Evolutionary conservation across 768 basidiomycete species (phyloP), one percentile per base, ranked within the genome.

Genomic region (Pleurotus tuoliensis): DNA sequence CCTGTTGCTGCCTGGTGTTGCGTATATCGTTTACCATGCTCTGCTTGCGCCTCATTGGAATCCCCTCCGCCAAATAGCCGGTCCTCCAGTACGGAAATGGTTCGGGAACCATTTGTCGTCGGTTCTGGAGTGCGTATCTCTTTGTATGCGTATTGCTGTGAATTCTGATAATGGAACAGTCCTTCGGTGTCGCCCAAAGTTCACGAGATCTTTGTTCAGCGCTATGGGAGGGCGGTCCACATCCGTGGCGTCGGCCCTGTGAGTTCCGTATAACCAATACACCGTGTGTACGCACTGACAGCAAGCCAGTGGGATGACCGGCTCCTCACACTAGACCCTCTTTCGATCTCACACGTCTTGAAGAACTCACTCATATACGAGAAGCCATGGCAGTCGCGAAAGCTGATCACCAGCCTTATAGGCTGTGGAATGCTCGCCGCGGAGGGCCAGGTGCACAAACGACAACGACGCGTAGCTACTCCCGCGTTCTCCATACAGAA

Each of bases 401-500:
- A 77, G 46, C 71, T 90, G 44, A 90, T 97, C 37, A 82, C 84
- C 13, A 77, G 81, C 55, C 79, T 94, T 57, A 88, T 97, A 57
- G 94, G 94, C 0, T 83, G 84, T 55, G 94, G 90, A 2, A 83
- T 92, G 84, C 80, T 92, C 22, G 82, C 87, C 15, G 86, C 89
- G 2, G 91, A 92, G 65, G 90, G 91, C 1, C 75, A 79, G 22
- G 74, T 84, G 15, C 92, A 96, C 71, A 89, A 81, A 62, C 85
- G 91, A 38, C 93, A 94, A 69, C 77, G 90, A 56, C 80, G 88
- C 50, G 85, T 92, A 20, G 84, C 81, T 1, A 86, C 83, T 0
- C 87, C 90, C 5, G 90, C 89, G 0, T 92, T 93, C 68, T 90
- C 88, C 4, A 73, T 82, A n/a, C 88, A 90, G 64, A 90, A 90